Evolutionary conservation across 805 yeast species (phyloP), one percentile per base, ranked within the genome.

Genomic region (Saccharomycopsis sp.): DNA sequence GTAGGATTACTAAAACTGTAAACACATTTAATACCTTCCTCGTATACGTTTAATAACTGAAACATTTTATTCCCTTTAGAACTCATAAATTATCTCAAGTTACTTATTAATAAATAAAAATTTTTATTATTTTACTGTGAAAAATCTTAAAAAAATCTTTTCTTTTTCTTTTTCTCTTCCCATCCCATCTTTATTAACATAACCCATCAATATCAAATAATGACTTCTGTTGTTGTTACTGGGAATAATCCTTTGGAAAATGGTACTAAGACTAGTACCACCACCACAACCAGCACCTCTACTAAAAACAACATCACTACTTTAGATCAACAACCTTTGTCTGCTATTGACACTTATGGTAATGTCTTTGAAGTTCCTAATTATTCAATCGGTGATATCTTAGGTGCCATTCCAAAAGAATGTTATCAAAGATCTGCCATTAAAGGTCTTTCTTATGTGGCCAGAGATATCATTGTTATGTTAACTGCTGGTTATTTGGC

Each of bases 311-410:
- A 55, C 18, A 51, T 54, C 9, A 45, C 57, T 13, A 44, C 55
- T 31, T 21, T 40, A 15, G 36, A 31, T 38, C 37, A 27, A 18
- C 23, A 31, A 45, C 46, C 17, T 17, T 29, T 49, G n/a, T 51
- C 55, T n/a, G 73, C 77, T 27, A 59, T 65, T 37, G 72, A 72
- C 52, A 66, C 76, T 17, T 51, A 60, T 45, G 82, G 82, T 36
- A 63, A 69, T 20, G 69, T 60, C 19, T 75, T 74, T 55, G 63
- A 65, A 38, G 81, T 69, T 3, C 82, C 82, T n/a, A 78, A 75
- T 50, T 75, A 61, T 59, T 60, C 78, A 45, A 74, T 75, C 53
- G 70, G 69, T 56, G 78, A 74, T 44, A 65, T 75, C 39, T 59
- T 75, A 44, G 61, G 64, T 37, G 75, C 74, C 28, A 74, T 75